Conservation (phyloP, 345 rosid species). For the Arabidopsis suecica region DNA sequence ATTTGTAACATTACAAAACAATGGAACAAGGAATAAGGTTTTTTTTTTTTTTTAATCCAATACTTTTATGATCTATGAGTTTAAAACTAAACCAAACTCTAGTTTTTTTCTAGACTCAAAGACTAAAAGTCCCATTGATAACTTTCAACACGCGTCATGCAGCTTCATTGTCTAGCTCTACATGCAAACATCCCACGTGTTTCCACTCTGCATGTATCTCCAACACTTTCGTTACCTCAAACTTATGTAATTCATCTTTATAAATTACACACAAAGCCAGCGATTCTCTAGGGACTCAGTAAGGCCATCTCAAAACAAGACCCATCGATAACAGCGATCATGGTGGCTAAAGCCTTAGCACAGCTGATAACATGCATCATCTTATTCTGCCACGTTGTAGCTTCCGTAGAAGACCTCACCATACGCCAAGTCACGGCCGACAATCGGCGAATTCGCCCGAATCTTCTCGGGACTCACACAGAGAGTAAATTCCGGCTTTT, state of each 20-base stretch:
- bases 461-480: conserved; percentile 48
- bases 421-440: conserved; percentile 60
- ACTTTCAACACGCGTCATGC: conserved; percentile 24
- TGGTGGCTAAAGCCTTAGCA: conserved; percentile 41
- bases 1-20: too few species aligned
- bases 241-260: not conserved
- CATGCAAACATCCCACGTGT: conserved; percentile 48
- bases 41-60: too few species aligned
- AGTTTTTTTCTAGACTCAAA: not conserved
- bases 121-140: not conserved
- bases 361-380: conserved; percentile 34
- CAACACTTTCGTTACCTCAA: conserved; percentile 33
- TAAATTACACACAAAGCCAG: not conserved
- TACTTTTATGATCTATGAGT: too few species aligned
- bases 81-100: not conserved
- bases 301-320: conserved; percentile 26
- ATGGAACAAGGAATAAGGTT: too few species aligned
- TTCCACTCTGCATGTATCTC: conserved; percentile 35
- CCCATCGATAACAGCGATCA: conserved; percentile 25
- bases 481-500: conserved; percentile 64
- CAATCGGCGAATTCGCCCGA: not conserved
- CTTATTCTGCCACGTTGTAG: conserved; percentile 22
- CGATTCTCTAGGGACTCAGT: not conserved
- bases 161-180: conserved; percentile 13
- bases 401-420: conserved; percentile 42